Conservation (phyloP, 768 basidiomycete species). For the Rhizopogon rudus region DNA sequence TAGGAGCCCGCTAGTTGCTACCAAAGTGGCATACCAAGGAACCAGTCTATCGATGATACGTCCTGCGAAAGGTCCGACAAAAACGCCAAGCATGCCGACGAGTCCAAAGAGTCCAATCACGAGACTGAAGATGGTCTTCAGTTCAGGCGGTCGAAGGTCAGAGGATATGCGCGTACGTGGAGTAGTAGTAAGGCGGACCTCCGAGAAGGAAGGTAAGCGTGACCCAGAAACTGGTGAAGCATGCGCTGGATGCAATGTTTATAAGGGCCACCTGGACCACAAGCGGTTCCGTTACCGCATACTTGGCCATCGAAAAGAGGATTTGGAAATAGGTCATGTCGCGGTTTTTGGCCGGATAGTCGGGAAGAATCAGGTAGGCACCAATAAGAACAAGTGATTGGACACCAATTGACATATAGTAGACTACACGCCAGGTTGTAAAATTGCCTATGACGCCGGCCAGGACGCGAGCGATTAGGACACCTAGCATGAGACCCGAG, state of each 20-base stretch:
- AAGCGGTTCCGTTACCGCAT: conserved; percentile 70
- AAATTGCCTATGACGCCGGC: conserved; percentile 74
- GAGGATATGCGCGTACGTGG: conserved; percentile 40
- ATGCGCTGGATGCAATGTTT: conserved; percentile 54
- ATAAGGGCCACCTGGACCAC: conserved; percentile 66
- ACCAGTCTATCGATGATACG: conserved; percentile 63
- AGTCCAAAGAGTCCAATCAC: conserved; percentile 73
- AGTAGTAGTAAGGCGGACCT: conserved; percentile 70
- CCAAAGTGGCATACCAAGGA: conserved; percentile 72
- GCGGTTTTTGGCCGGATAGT: conserved; percentile 75
- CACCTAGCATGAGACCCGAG: conserved; percentile 63
- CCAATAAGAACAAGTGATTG: conserved; percentile 56
- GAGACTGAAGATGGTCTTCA: conserved; percentile 23
- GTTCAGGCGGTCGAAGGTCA: not conserved
- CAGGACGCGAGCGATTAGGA: conserved; percentile 70
- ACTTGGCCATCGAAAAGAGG: conserved; percentile 73
- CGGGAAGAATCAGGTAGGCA: conserved; percentile 66
- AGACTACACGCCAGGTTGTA: conserved; percentile 66
- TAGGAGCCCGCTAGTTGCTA: conserved; percentile 43
- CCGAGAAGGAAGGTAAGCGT: conserved; percentile 80
- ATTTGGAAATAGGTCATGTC: conserved; percentile 64
- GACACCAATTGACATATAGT: conserved; percentile 71
- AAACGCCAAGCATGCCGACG: conserved; percentile 67
- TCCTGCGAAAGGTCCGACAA: conserved; percentile 66
- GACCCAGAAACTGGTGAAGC: conserved; percentile 62